These are phyloP conservation scores for Saprolegnia parasitica DNA, from an alignment of 352 stramenopile species.

Conservation along the genomic window DNA sequence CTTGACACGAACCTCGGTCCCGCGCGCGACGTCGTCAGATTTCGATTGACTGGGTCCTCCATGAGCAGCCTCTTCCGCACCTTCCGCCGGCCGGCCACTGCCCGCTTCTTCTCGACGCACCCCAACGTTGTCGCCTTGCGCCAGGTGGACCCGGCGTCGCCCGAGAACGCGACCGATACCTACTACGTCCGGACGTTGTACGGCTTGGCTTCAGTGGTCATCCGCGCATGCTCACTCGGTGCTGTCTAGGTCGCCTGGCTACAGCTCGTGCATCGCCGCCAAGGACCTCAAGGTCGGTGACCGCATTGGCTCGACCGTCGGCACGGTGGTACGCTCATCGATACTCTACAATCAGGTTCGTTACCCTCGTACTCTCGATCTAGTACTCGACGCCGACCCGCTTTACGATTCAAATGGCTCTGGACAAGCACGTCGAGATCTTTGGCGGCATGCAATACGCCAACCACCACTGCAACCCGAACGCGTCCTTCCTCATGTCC, in stretches of 20 bases:
- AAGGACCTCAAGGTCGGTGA: slow-evolving; percentile 56
- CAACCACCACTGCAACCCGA: slow-evolving; percentile 84
- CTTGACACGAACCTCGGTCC: background rate
- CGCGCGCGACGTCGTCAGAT: background rate
- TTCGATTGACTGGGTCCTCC: background rate
- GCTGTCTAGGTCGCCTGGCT: slow-evolving; percentile 31
- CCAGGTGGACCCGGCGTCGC: slow-evolving; percentile 3
- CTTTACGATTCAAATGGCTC: slow-evolving; percentile 78
- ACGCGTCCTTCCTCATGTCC: slow-evolving; percentile 70
- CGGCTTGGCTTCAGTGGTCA: background rate
- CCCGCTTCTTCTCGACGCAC: background rate
- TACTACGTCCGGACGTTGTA: slow-evolving; percentile 11
- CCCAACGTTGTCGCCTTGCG: background rate
- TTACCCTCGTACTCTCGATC: too few relatives aligned
- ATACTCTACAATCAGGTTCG: too few relatives aligned
- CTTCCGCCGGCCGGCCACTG: background rate
- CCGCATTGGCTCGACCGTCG: slow-evolving; percentile 63
- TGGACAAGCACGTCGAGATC: slow-evolving; percentile 79
- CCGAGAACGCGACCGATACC: background rate
- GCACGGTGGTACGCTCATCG: slow-evolving; percentile 61
- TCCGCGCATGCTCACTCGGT: background rate
- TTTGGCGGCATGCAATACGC: slow-evolving; percentile 79
- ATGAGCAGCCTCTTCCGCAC: background rate
- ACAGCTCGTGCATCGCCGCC: slow-evolving; percentile 63
- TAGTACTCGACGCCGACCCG: slow-evolving; percentile 62